These are phyloP conservation scores for Mycena epipterygia DNA, from an alignment of 768 basidiomycete species.

Conservation along the genomic window DNA sequence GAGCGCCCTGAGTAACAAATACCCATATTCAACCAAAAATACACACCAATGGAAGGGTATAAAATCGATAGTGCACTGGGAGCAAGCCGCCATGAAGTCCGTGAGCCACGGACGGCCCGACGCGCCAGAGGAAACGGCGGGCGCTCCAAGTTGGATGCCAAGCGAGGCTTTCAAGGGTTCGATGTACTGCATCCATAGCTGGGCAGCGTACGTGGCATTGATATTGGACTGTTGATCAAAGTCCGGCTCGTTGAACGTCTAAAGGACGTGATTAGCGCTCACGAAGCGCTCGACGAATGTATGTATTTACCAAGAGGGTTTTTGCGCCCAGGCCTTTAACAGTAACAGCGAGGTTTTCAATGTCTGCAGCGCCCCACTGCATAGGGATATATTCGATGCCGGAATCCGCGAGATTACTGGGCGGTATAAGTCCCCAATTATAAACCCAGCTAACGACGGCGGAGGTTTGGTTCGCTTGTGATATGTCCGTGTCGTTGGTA, in stretches of 20 bases:
- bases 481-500: conserved; percentile 53
- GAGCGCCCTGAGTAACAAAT: conserved; percentile 39
- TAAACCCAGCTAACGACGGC: conserved; percentile 65
- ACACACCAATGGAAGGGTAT: conserved; percentile 63
- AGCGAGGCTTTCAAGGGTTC: conserved; percentile 64
- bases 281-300: no score
- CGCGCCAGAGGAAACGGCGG: conserved; percentile 66
- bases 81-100: conserved; percentile 67
- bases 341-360: conserved; percentile 53
- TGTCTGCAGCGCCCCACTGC: conserved; percentile 64
- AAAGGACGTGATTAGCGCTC: conserved; percentile 47
- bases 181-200: conserved; percentile 70
- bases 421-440: conserved; percentile 64
- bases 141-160: conserved; percentile 69
- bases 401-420: conserved; percentile 57
- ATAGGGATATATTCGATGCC: conserved; percentile 64
- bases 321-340: conserved; percentile 62
- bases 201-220: conserved; percentile 57
- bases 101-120: conserved; percentile 69
- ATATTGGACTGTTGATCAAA: conserved; percentile 63
- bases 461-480: conserved; percentile 59
- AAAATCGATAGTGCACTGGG: conserved; percentile 63
- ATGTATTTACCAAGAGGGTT: conserved; percentile 58
- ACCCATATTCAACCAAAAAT: conserved; percentile 43
- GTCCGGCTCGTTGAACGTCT: conserved; percentile 69